phyloP scores from a whole-genome alignment of 2,329 filamentous ascomycete species.

The Claviceps humidiphila region DNA sequence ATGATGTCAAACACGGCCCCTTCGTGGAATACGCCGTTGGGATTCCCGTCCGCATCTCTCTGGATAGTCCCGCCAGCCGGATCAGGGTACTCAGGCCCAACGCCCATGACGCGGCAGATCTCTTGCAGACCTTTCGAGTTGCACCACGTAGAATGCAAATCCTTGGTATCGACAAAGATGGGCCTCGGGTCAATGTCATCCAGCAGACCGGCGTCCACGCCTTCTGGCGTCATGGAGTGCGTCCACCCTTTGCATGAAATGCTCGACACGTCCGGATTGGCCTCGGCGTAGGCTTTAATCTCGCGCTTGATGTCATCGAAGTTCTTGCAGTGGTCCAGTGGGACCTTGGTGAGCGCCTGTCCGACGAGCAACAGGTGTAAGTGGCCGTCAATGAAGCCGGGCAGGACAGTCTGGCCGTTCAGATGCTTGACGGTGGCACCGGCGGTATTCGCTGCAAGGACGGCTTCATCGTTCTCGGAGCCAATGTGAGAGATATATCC shows the following conservation, averaged over 20 bases:
- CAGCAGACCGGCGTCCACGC: slow-evolving; percentile 29
- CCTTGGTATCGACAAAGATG: slow-evolving; percentile 43
- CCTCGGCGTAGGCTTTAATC: slow-evolving; percentile 31
- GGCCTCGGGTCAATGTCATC: slow-evolving; percentile 40
- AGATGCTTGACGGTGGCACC: slow-evolving; percentile 17
- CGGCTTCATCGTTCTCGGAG: slow-evolving; percentile 12
- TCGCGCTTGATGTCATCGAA: slow-evolving; percentile 35
- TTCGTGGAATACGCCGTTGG: slow-evolving; percentile 38
- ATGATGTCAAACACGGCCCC: slow-evolving; percentile 38
- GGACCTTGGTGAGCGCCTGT: slow-evolving; percentile 37
- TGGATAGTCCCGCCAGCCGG: slow-evolving; percentile 40
- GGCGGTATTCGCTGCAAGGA: slow-evolving; percentile 11
- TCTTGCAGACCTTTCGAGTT: slow-evolving; percentile 37
- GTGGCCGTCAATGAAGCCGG: slow-evolving; percentile 45
- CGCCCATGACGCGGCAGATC: slow-evolving; percentile 22
- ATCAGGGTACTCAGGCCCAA: slow-evolving; percentile 28
- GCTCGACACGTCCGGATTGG: slow-evolving; percentile 32
- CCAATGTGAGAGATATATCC: slow-evolving; percentile 23
- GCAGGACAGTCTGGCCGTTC: slow-evolving; percentile 28
- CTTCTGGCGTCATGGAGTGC: slow-evolving; percentile 33
- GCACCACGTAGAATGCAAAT: slow-evolving; percentile 44
- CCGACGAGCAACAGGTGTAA: slow-evolving; percentile 42
- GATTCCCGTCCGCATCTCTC: slow-evolving; percentile 32
- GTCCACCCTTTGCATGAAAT: slow-evolving; percentile 44
- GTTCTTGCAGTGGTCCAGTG: slow-evolving; percentile 32